A percentile compares a stretch with the other conserved stretches of the same genome.
Evolutionary conservation across 73 alveolate genomes (phyloP).

Genomic region (Tetrahymena malaccensis): DNA sequence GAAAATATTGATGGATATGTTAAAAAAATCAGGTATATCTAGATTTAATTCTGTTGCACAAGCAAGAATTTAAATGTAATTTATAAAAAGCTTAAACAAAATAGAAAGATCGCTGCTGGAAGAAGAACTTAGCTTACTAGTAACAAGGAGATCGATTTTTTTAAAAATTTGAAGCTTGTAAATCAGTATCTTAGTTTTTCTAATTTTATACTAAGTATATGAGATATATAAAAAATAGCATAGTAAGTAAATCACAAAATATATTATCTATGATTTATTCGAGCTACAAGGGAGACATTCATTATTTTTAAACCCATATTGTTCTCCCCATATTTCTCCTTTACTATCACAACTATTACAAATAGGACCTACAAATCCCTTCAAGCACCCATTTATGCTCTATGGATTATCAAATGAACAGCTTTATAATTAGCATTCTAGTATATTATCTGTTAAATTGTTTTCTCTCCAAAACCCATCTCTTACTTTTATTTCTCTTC

Average conservation of each 20-base stretch:
- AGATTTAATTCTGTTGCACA: neutral
- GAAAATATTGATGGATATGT: neutral
- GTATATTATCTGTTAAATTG: neutral
- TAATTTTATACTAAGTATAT: no score
- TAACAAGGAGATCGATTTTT: neutral
- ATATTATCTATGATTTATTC: no score
- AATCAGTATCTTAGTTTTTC: neutral
- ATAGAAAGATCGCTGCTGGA: neutral
- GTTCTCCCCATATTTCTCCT: neutral
- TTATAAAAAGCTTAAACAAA: neutral
- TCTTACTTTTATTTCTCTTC: neutral
- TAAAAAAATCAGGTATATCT: neutral
- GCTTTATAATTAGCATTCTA: neutral
- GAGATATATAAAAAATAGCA: neutral
- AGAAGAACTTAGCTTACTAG: neutral
- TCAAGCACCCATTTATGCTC: neutral
- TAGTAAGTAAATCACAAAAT: neutral
- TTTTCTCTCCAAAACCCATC: neutral
- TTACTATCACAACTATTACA: neutral
- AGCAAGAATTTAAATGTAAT: neutral
- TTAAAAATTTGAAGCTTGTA: neutral
- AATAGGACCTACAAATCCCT: neutral
- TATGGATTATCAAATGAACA: neutral
- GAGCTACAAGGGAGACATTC: neutral
- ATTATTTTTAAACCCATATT: neutral